A percentile compares a stretch with the other conserved stretches of the same genome.
Evolutionary conservation across 78 protist genomes (phyloP).

Genomic region (Abeoforma whisleri): DNA sequence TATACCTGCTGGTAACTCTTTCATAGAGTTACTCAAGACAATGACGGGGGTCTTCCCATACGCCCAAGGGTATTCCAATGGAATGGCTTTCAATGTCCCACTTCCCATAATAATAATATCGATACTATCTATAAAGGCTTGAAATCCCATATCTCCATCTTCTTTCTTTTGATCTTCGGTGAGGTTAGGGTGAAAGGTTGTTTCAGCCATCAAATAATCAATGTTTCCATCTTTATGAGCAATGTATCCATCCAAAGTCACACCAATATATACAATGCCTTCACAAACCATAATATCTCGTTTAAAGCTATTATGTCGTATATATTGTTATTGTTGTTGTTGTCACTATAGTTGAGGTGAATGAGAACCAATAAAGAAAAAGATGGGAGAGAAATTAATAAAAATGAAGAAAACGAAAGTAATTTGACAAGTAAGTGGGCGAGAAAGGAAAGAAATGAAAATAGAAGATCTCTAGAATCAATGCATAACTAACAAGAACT

Average conservation of each 20-base stretch:
- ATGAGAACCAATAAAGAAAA: too few species aligned
- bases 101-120: not conserved
- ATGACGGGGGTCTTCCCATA: not conserved
- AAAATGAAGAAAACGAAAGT: too few species aligned
- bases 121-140: not conserved
- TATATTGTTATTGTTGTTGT: too few species aligned
- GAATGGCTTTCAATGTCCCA: not conserved
- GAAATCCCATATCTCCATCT: not conserved
- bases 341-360: too few species aligned
- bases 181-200: not conserved
- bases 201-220: not conserved
- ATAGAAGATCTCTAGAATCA: too few species aligned
- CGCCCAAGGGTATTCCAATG: not conserved
- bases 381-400: too few species aligned
- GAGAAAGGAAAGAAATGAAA: too few species aligned
- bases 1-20: too few species aligned
- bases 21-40: not conserved
- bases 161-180: not conserved
- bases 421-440: too few species aligned
- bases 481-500: too few species aligned
- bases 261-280: not conserved
- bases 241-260: not conserved
- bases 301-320: not conserved
- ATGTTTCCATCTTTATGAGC: not conserved
- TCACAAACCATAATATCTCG: not conserved